phyloP scores from a whole-genome alignment of 345 rosid genomes.

The Conringia planisiliqua region DNA sequence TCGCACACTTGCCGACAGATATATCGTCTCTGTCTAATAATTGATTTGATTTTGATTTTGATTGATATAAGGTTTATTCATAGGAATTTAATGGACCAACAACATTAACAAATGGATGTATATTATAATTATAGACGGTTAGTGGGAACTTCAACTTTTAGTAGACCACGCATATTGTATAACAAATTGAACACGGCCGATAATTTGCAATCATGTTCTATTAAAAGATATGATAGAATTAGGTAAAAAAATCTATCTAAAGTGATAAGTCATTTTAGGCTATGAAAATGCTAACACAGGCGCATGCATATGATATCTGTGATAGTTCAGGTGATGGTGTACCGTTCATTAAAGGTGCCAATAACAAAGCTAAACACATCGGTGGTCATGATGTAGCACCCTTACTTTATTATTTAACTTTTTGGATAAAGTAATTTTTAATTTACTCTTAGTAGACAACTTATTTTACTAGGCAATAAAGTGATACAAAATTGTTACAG shows the following conservation, averaged over 20 bases:
- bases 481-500: background rate
- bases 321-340: background rate
- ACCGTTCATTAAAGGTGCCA: background rate
- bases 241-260: background rate
- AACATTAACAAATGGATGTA: background rate
- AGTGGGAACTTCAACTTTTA: slow-evolving; percentile 12
- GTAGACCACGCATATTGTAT: background rate
- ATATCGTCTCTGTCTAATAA: background rate
- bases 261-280: slow-evolving; percentile 5
- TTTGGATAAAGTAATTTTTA: background rate
- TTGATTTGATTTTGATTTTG: background rate
- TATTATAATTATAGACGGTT: background rate
- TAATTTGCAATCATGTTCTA: slow-evolving; percentile 3
- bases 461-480: background rate
- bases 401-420: background rate
- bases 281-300: background rate
- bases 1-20: background rate
- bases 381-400: background rate
- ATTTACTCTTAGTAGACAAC: background rate
- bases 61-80: background rate
- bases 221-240: background rate
- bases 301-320: background rate
- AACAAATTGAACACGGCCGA: background rate
- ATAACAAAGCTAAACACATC: background rate
- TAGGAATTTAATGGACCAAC: background rate